Evolutionary conservation across 768 basidiomycete genomes (phyloP).

Genomic region (Lyophyllum semitale): DNA sequence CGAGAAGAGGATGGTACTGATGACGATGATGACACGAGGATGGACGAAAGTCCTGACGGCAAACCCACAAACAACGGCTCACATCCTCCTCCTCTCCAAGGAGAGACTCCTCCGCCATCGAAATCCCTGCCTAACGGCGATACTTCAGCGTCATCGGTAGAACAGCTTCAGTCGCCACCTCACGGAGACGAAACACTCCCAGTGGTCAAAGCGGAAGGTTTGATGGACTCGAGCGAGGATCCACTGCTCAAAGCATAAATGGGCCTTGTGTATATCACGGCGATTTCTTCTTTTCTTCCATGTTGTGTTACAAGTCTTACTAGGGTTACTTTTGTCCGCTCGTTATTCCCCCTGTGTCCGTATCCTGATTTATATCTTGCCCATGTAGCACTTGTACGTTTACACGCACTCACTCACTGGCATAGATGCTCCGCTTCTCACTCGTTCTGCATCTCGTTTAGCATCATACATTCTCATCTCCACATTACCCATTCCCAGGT

Average conservation of each 20-base stretch:
- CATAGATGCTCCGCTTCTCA: constrained; percentile 21
- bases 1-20: constrained; percentile 35
- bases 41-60: constrained; percentile 25
- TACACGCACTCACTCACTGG: constrained; percentile 21
- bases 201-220: constrained; percentile 61
- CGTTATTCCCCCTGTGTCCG: constrained; percentile 26
- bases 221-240: constrained; percentile 66
- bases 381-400: constrained; percentile 29
- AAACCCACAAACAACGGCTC: constrained; percentile 22
- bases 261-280: constrained; percentile 15
- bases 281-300: constrained; percentile 14
- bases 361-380: constrained; percentile 27
- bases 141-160: constrained; percentile 35
- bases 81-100: constrained; percentile 31
- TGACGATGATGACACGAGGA: constrained; percentile 36
- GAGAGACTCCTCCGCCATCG: constrained; percentile 49
- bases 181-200: constrained; percentile 56
- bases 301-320: constrained; percentile 17
- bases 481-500: constrained; percentile 8
- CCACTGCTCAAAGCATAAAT: constrained; percentile 38
- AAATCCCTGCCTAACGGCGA: constrained; percentile 50
- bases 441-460: constrained; percentile 13
- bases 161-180: constrained; percentile 52
- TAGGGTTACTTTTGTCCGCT: constrained; percentile 18
- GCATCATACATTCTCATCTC: constrained; percentile 17